Conservation (phyloP, 495 filamentous ascomycete genomes). For the Neurospora sp. region DNA sequence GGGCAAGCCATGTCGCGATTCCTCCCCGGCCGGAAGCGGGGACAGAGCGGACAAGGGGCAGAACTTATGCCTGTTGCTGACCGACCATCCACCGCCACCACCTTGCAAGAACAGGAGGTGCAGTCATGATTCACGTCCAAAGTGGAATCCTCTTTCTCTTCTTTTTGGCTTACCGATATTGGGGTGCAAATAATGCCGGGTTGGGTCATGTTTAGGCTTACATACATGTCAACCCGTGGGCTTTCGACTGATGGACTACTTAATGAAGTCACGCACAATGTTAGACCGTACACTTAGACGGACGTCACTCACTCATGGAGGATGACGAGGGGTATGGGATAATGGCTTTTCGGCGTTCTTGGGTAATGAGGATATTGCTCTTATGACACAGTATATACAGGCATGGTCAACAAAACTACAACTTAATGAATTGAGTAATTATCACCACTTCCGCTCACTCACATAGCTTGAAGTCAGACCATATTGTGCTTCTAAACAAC, state of each 20-base stretch:
- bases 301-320: conserved; percentile 1
- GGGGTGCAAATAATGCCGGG: background rate
- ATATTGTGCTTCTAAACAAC: background rate
- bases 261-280: background rate
- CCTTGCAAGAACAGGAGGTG: conserved; percentile 25
- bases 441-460: background rate
- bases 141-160: background rate
- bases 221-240: background rate
- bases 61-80: conserved; percentile 48
- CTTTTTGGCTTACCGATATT: background rate
- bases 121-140: conserved; percentile 13
- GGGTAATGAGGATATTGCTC: background rate
- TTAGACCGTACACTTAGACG: background rate
- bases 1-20: conserved; percentile 46
- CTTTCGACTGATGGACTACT: background rate
- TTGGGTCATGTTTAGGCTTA: background rate
- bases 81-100: conserved; percentile 20
- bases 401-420: conserved; percentile 1
- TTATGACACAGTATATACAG: background rate
- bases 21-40: conserved; percentile 63
- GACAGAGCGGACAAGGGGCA: conserved; percentile 61
- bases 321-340: background rate
- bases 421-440: background rate
- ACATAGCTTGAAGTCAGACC: background rate
- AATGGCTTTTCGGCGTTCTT: background rate